These are phyloP conservation scores for Arabidopsis suecica DNA, from an alignment of 345 rosid species.

Conservation along the genomic window DNA sequence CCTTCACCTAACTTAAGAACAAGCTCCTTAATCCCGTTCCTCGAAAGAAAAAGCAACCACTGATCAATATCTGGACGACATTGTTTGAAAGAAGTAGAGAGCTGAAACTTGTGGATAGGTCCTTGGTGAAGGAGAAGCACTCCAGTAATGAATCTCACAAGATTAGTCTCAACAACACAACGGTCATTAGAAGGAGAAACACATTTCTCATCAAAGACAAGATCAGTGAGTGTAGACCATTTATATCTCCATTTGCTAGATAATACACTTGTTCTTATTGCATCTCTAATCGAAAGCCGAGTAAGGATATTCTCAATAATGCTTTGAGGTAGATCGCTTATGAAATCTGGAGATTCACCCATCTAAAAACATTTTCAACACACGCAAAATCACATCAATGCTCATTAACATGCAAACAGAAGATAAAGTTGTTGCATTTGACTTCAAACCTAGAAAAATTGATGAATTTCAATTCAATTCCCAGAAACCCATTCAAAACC, in stretches of 20 bases:
- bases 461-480: constrained; percentile 8
- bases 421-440: constrained; percentile 4
- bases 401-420: constrained; percentile 3
- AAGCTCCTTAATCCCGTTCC: constrained; percentile 70
- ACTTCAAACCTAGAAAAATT: background rate
- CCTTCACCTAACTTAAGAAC: constrained; percentile 84
- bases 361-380: constrained; percentile 34
- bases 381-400: background rate
- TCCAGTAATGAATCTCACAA: constrained; percentile 65
- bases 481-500: background rate
- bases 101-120: constrained; percentile 86
- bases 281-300: constrained; percentile 69
- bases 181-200: constrained; percentile 47
- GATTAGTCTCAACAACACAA: constrained; percentile 47
- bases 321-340: constrained; percentile 85
- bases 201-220: constrained; percentile 74
- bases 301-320: constrained; percentile 76
- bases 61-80: constrained; percentile 83
- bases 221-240: constrained; percentile 75
- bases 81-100: constrained; percentile 61
- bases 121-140: constrained; percentile 89
- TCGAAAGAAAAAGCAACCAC: constrained; percentile 91
- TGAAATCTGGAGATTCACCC: constrained; percentile 60
- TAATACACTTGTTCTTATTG: constrained; percentile 74
- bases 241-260: constrained; percentile 86